phyloP scores from a whole-genome alignment of 805 yeast genomes.

The Kuraishia piskuri region DNA sequence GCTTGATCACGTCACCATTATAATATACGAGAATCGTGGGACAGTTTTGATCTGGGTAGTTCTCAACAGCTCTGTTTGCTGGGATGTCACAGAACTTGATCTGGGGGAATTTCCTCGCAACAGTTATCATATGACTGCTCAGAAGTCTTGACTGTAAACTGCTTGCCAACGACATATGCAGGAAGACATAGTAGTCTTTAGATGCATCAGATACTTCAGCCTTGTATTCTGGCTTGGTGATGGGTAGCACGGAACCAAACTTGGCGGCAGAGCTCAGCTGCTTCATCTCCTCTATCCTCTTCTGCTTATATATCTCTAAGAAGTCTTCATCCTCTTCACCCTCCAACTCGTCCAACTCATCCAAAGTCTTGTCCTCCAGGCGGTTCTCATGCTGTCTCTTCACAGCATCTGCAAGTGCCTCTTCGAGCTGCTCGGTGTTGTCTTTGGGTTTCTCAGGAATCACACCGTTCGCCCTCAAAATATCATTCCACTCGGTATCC shows the following conservation, averaged over 20 bases:
- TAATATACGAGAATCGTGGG: slow-evolving; percentile 85
- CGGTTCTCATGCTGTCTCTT: slow-evolving; percentile 74
- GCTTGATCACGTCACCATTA: slow-evolving; percentile 71
- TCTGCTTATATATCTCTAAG: slow-evolving; percentile 63
- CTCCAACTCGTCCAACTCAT: slow-evolving; percentile 80
- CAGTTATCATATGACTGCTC: slow-evolving; percentile 41
- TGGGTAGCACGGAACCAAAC: slow-evolving; percentile 71
- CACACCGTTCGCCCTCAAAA: slow-evolving; percentile 79
- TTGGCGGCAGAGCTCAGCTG: slow-evolving; percentile 43
- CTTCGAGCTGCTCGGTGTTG: slow-evolving; percentile 80
- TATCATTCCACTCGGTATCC: slow-evolving; percentile 99
- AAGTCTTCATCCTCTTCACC: slow-evolving; percentile 94
- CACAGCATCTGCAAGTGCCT: slow-evolving; percentile 78
- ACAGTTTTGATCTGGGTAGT: slow-evolving; percentile 82
- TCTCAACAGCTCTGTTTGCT: slow-evolving; percentile 86
- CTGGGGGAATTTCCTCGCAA: slow-evolving; percentile 68
- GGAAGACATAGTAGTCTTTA: slow-evolving; percentile 53
- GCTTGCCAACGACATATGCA: slow-evolving; percentile 67
- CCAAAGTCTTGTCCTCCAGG: slow-evolving; percentile 65
- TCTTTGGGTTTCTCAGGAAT: slow-evolving; percentile 89
- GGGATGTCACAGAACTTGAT: slow-evolving; percentile 88
- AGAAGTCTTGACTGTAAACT: slow-evolving; percentile 69
- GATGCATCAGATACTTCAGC: slow-evolving; percentile 81
- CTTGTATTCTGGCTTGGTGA: slow-evolving; percentile 83
- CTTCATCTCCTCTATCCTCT: slow-evolving; percentile 69